Evolutionary conservation across 2,329 filamentous ascomycete genomes (phyloP), one percentile per base, ranked within the genome.

Genomic region (Fusarium floridanum): DNA sequence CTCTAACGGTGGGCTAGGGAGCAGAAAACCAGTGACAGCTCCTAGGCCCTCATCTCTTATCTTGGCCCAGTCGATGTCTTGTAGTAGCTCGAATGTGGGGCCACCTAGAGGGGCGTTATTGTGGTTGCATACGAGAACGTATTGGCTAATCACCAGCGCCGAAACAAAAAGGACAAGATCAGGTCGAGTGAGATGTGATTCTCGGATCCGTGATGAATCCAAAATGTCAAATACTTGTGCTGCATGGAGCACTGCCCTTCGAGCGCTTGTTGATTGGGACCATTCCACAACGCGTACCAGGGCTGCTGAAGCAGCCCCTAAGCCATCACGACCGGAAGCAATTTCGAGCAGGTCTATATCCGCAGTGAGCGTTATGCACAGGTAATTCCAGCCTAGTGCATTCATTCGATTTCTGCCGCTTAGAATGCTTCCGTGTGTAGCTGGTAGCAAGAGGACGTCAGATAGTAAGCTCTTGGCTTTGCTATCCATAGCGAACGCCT

Each of bases 81-180:
- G 59, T 2, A 70, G 3, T 16, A 70, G 27, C 59, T 70, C 67
- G 22, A 70, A 63, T 14, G 53, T 17, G 29, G 57, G 20, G 2
- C n/a, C 16, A 17, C 29, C 27, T 32, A 8, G 12, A 10, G 20
- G 6, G 7, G 4, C n/a, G 2, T 6, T 20, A 6, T 32, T 36
- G 5, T 27, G 59, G 36, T 34, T 20, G 24, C 64, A 36, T 43
- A 67, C 50, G 1, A 63, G 60, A 11, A 70, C n/a, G 20, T 70
- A 70, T 36, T 70, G 67, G 32, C 50, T 67, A 29, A 67, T 70
- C 5, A 70, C 67, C 22, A 70, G 67, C 7, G 67, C 67, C 1
- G 67, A 67, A 27, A 70, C 48, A 45, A 70, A 70, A 4, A 70
- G n/a, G 2, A 70, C 67, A 16, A 70, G 17, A 34, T 70, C 67